phyloP scores from a whole-genome alignment of 495 filamentous ascomycete genomes.

The Usnea hakonensis region DNA sequence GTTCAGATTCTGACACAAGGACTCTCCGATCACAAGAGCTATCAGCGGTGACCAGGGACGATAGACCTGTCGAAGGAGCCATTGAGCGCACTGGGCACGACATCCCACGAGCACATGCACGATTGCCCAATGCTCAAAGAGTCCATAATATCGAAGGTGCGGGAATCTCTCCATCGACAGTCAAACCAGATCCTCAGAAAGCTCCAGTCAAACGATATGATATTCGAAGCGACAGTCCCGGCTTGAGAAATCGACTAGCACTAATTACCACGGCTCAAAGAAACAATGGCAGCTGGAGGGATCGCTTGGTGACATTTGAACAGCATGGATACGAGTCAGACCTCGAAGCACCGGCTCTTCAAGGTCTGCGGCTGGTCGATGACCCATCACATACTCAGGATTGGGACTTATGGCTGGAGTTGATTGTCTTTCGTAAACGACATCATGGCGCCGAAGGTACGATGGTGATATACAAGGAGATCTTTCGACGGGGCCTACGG shows the following conservation, averaged over 20 bases:
- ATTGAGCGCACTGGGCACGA: not conserved
- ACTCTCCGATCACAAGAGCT: no score
- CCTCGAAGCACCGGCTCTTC: not conserved
- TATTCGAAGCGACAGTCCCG: not conserved
- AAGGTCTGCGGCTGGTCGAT: conserved; percentile 7
- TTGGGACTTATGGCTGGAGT: conserved; percentile 55
- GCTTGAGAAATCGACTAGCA: not conserved
- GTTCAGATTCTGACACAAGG: not conserved
- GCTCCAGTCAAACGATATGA: not conserved
- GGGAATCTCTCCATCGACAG: not conserved
- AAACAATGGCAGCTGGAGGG: not conserved
- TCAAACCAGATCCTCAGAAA: not conserved
- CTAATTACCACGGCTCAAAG: not conserved
- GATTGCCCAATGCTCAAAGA: not conserved
- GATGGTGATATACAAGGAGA: conserved; percentile 52
- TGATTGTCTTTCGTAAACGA: conserved; percentile 54
- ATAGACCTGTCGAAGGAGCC: not conserved
- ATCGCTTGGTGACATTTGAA: conserved; percentile 9
- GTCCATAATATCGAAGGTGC: not conserved
- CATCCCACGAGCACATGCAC: not conserved
- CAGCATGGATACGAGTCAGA: conserved; percentile 7
- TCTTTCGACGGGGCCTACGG: conserved; percentile 41
- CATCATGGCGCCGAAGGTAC: conserved; percentile 53
- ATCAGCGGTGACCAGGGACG: not conserved
- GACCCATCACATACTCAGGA: conserved; percentile 29